Evolutionary conservation across 1,284 basidiomycete genomes (phyloP).

Genomic region (Filobasidium uniguttulatum): DNA sequence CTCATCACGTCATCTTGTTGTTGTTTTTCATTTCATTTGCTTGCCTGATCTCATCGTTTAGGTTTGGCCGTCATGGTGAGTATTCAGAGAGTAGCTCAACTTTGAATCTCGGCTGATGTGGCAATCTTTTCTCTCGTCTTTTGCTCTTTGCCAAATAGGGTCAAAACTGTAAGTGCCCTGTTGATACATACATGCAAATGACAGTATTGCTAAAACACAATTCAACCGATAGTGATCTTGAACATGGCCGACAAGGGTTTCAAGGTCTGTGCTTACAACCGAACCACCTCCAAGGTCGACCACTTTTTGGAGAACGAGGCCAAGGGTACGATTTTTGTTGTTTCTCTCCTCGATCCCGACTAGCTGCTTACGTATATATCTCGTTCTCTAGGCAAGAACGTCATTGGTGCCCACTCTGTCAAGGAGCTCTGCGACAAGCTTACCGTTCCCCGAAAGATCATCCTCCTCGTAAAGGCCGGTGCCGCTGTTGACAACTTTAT

Average conservation of each 20-base stretch:
- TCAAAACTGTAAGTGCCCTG: slow-evolving; percentile 11
- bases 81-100: too few species aligned
- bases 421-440: slow-evolving; percentile 59
- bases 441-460: slow-evolving; percentile 57
- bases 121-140: too few species aligned
- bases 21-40: too few species aligned
- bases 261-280: slow-evolving; percentile 92
- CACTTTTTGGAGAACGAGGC: slow-evolving; percentile 92
- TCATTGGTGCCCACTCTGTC: slow-evolving; percentile 88
- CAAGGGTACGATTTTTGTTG: slow-evolving; percentile 57
- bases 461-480: slow-evolving; percentile 67
- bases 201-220: background rate
- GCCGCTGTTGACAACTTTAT: slow-evolving; percentile 49
- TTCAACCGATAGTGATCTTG: slow-evolving; percentile 44
- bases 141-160: too few species aligned
- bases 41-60: too few species aligned
- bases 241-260: slow-evolving; percentile 99
- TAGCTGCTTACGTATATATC: background rate
- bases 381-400: slow-evolving; percentile 59
- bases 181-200: background rate
- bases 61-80: slow-evolving; percentile 15
- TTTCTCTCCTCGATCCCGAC: background rate
- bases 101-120: too few species aligned
- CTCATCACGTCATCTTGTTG: too few species aligned
- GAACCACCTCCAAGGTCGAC: slow-evolving; percentile 93